Evolutionary conservation across 164 flowering plant genomes (phyloP).

Genomic region (grape (Vitis vinifera)): DNA sequence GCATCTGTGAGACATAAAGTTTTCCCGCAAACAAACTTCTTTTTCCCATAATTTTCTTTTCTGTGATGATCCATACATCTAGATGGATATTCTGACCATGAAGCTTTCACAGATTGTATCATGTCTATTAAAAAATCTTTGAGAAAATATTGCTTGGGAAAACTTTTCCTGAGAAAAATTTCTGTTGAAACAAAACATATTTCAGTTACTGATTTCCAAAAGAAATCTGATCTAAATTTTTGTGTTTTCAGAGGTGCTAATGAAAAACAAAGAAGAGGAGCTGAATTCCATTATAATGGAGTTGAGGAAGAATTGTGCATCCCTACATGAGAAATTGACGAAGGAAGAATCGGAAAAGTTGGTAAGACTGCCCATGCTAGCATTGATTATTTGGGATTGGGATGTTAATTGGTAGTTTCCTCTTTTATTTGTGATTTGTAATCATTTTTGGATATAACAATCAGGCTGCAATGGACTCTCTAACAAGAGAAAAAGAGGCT

Average conservation of each 20-base stretch:
- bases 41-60: neutral
- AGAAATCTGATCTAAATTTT: neutral
- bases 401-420: neutral
- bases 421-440: neutral
- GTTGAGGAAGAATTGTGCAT: constrained; percentile 38
- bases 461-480: constrained; percentile 53
- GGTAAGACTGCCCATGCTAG: constrained; percentile 34
- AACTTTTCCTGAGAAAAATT: neutral
- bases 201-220: too few relatives aligned
- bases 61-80: too few relatives aligned
- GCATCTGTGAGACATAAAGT: neutral
- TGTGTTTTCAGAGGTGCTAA: constrained; percentile 39
- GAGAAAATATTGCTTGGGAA: too few relatives aligned
- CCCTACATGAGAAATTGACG: constrained; percentile 44
- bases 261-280: constrained; percentile 65
- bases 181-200: too few relatives aligned
- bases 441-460: neutral
- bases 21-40: too few relatives aligned
- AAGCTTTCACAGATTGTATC: too few relatives aligned
- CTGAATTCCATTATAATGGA: constrained; percentile 46
- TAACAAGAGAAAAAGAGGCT: constrained; percentile 53
- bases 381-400: neutral
- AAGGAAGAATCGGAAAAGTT: constrained; percentile 65
- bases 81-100: neutral
- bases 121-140: too few relatives aligned